These are phyloP conservation scores for Lichtheimia hyalospora DNA, from an alignment of 371 early-diverging fungal genomes.

Conservation along the genomic window DNA sequence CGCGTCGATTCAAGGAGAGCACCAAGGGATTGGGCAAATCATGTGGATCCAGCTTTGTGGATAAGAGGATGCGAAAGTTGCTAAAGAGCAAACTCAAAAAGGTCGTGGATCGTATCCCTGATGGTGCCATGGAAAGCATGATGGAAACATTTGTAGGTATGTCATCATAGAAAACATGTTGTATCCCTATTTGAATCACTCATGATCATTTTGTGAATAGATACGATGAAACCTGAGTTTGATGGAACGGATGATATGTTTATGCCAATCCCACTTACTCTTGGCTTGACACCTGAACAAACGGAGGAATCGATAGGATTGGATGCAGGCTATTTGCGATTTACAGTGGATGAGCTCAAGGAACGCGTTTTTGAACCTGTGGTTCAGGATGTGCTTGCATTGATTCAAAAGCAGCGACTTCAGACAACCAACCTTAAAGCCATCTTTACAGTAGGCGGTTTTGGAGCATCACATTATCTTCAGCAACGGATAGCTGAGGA, in stretches of 20 bases:
- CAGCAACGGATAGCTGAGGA: constrained; percentile 37
- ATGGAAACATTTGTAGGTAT: constrained; percentile 52
- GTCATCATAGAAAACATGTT: neutral
- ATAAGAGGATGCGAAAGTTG: constrained; percentile 52
- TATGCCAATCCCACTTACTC: constrained; percentile 46
- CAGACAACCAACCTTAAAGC: constrained; percentile 38
- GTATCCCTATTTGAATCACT: neutral
- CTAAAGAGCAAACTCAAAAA: constrained; percentile 45
- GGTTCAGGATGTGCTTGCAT: constrained; percentile 27
- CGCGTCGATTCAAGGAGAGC: constrained; percentile 47
- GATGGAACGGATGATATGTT: constrained; percentile 57
- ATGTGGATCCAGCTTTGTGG: constrained; percentile 60
- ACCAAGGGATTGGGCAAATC: constrained; percentile 57
- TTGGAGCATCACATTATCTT: constrained; percentile 48
- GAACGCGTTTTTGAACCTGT: constrained; percentile 47
- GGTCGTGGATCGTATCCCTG: constrained; percentile 34
- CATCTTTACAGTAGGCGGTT: constrained; percentile 50
- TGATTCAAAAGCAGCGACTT: constrained; percentile 31
- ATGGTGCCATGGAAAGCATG: constrained; percentile 41
- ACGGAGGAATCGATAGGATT: constrained; percentile 48
- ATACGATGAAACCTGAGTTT: constrained; percentile 50
- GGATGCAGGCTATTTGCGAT: constrained; percentile 34
- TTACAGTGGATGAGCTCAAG: constrained; percentile 39
- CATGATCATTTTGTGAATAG: constrained; percentile 7
- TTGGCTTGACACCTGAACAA: constrained; percentile 37